Percentiles rank a stretch among this genome's conserved stretches.
Conservation (phyloP, 306 rosid genomes). For the Adenanthera pavonina region DNA sequence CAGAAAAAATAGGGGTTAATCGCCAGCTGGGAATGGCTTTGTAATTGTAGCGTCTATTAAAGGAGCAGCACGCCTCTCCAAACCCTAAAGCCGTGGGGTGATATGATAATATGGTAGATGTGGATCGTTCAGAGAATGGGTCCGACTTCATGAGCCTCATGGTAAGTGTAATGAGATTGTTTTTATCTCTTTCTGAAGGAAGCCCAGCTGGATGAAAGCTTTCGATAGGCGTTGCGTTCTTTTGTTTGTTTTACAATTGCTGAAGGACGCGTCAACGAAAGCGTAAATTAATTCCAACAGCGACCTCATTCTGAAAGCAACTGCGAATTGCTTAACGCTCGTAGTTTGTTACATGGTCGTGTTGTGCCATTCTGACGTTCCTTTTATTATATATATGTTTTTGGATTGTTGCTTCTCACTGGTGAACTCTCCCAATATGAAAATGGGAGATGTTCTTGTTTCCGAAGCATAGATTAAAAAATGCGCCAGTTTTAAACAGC, state of each 20-base stretch:
- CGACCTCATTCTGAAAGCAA: conserved; percentile 25
- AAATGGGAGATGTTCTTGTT: conserved; percentile 73
- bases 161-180: neutral
- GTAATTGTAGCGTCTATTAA: too few relatives aligned
- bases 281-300: conserved; percentile 61
- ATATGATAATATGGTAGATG: neutral
- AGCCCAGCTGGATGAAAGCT: conserved; percentile 40
- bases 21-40: neutral
- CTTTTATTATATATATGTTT: too few relatives aligned
- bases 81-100: neutral
- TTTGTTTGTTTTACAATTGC: conserved; percentile 46
- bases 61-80: neutral
- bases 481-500: conserved; percentile 78
- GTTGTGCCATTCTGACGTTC: conserved; percentile 43
- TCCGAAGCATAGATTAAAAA: conserved; percentile 74
- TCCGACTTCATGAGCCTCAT: neutral
- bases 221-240: conserved; percentile 94
- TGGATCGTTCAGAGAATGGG: neutral
- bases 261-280: conserved; percentile 88
- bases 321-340: conserved; percentile 34
- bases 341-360: conserved; percentile 50
- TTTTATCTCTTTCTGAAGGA: too few relatives aligned
- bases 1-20: neutral
- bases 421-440: conserved; percentile 62
- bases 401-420: conserved; percentile 68